These are phyloP conservation scores for Vitis riparia DNA, from an alignment of 164 flowering plant genomes.

Conservation along the genomic window DNA sequence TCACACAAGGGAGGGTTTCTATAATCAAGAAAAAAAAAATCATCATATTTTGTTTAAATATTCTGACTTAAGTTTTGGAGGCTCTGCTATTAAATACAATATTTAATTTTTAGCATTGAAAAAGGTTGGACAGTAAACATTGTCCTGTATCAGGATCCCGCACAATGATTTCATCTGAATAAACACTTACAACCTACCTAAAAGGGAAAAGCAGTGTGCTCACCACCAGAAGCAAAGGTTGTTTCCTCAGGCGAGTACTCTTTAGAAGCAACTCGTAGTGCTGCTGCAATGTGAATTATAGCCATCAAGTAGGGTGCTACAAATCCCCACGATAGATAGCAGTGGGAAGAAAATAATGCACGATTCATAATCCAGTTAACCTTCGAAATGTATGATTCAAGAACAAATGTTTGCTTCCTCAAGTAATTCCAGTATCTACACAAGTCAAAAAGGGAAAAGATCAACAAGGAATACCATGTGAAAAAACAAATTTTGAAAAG, in stretches of 20 bases:
- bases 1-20: neutral
- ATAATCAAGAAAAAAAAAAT: neutral
- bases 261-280: conserved; percentile 37
- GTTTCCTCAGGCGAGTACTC: conserved; percentile 45
- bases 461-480: conserved; percentile 4
- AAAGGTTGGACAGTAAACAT: neutral
- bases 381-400: conserved; percentile 74
- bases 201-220: conserved; percentile 38
- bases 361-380: conserved; percentile 91
- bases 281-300: conserved; percentile 67
- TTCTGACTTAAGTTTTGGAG: too few species aligned
- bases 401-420: conserved; percentile 97
- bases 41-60: neutral
- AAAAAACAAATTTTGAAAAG: conserved; percentile 2
- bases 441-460: conserved; percentile 13
- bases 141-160: conserved; percentile 2
- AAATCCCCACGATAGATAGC: conserved; percentile 97
- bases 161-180: conserved; percentile 5
- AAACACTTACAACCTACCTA: conserved; percentile 23
- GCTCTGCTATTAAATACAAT: neutral
- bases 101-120: neutral
- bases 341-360: conserved; percentile 81
- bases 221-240: conserved; percentile 49
- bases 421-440: conserved; percentile 96
- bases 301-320: conserved; percentile 86